Percentiles rank a stretch among this genome's conserved stretches.
These are phyloP conservation scores for Vitis hybrid DNA, from an alignment of 177 flowering plant species.

Conservation along the genomic window DNA sequence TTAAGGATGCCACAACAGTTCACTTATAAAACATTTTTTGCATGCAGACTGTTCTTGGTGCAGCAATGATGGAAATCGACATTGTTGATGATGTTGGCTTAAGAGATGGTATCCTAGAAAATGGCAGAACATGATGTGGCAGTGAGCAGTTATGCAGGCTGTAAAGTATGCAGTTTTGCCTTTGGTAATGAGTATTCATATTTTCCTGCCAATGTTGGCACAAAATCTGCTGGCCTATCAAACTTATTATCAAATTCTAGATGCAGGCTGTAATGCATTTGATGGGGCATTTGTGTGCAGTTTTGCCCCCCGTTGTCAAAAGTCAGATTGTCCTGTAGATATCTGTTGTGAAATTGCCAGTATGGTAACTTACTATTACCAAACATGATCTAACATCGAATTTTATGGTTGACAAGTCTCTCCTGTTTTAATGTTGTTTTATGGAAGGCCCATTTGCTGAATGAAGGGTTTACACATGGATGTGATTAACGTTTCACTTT, in stretches of 20 bases:
- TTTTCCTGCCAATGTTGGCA: background rate
- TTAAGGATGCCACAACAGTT: background rate
- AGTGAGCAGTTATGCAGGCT: background rate
- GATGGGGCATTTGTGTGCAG: no score
- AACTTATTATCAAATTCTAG: background rate
- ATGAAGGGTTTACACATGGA: no score
- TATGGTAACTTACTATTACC: no score
- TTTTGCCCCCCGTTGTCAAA: no score
- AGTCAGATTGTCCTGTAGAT: no score
- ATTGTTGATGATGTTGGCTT: conserved; percentile 26
- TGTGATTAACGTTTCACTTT: no score
- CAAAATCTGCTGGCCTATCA: background rate
- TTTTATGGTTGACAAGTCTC: no score
- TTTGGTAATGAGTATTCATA: background rate
- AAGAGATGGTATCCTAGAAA: conserved; percentile 22
- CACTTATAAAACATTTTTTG: background rate
- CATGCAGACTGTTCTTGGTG: conserved; percentile 55
- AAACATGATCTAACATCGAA: no score
- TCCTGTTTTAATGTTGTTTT: no score
- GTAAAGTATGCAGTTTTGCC: background rate
- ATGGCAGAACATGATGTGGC: conserved; percentile 27
- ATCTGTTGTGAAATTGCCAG: no score
- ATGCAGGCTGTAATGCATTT: no score
- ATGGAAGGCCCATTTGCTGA: no score
- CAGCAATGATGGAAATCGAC: conserved; percentile 36